phyloP scores from a whole-genome alignment of 257 asterid genomes.

The Ilex aquifolium region DNA sequence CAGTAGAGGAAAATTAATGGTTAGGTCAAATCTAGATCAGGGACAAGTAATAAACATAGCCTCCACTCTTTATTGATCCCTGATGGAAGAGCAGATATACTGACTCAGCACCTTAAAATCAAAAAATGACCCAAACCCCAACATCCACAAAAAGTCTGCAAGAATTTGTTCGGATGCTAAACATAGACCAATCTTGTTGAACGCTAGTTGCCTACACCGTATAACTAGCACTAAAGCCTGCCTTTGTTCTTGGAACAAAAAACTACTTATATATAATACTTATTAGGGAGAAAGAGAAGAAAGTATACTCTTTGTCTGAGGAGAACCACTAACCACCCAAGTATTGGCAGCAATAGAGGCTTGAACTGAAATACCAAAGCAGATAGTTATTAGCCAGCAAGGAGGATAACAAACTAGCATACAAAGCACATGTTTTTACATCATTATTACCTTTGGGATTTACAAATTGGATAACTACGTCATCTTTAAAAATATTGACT shows the following conservation, averaged over 20 bases:
- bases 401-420: not conserved
- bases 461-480: not conserved
- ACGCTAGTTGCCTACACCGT: too few relatives aligned
- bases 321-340: slow-evolving; percentile 57
- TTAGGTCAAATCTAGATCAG: not conserved
- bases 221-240: too few relatives aligned
- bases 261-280: not conserved
- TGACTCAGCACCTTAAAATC: too few relatives aligned
- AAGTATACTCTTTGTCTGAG: slow-evolving; percentile 67
- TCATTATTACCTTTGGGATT: not conserved
- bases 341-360: not conserved
- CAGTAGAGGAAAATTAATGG: not conserved
- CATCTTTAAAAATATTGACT: not conserved
- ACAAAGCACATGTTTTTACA: not conserved
- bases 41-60: too few relatives aligned
- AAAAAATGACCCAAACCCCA: too few relatives aligned
- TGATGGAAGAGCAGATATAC: too few relatives aligned
- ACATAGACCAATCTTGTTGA: too few relatives aligned
- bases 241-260: not conserved
- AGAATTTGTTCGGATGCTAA: too few relatives aligned
- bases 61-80: too few relatives aligned
- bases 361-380: not conserved
- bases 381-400: not conserved
- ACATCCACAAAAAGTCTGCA: too few relatives aligned
- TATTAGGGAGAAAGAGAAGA: not conserved